Conservation (phyloP, 257 asterid genomes). For the Solanum chilense region DNA sequence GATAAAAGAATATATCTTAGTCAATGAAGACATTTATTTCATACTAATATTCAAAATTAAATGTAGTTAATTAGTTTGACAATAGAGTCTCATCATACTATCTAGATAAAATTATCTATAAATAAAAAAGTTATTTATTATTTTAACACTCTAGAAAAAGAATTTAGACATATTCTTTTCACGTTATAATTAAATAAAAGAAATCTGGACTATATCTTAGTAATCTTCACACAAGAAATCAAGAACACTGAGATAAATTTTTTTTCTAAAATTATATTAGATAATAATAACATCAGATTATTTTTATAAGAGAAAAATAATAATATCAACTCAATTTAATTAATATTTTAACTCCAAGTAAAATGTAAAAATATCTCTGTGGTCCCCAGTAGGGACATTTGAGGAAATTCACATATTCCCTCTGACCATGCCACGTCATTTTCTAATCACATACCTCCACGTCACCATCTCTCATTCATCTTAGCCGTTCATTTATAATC, state of each 20-base stretch:
- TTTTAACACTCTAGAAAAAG: background rate
- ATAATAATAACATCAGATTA: no score
- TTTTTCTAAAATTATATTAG: no score
- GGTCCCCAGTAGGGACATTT: background rate
- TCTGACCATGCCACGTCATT: slow-evolving; percentile 26
- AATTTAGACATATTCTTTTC: background rate
- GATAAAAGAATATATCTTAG: background rate
- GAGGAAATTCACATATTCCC: background rate
- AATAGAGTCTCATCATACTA: no score
- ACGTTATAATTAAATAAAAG: background rate
- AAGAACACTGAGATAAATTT: no score
- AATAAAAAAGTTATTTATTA: background rate
- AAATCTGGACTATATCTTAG: background rate
- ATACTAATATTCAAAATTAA: background rate
- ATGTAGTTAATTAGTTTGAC: background rate
- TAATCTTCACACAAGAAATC: background rate
- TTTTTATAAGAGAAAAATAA: no score
- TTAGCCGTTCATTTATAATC: slow-evolving; percentile 1
- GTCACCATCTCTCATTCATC: slow-evolving; percentile 13
- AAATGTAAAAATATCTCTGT: background rate
- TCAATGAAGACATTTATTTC: background rate
- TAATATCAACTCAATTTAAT: background rate
- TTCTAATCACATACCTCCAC: slow-evolving; percentile 42
- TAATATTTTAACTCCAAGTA: background rate
- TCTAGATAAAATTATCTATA: no score